phyloP scores from a whole-genome alignment of 2,329 filamentous ascomycete species.

The Fusarium nygamai region DNA sequence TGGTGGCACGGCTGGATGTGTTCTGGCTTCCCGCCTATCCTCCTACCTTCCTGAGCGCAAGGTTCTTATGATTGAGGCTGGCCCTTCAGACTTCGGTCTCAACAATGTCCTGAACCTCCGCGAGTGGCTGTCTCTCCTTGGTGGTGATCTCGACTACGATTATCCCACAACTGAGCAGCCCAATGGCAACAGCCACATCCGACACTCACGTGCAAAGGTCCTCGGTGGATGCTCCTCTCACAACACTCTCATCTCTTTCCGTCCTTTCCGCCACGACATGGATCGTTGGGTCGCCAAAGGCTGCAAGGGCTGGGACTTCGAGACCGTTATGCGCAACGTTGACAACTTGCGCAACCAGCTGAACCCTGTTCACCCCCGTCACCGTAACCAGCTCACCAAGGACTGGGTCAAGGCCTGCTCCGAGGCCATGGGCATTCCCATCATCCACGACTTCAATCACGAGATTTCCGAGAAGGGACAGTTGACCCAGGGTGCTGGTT shows the following conservation, averaged over 20 bases:
- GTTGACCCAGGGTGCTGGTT: conserved; percentile 81
- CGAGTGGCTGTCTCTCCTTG: conserved; percentile 86
- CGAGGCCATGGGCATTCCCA: conserved; percentile 79
- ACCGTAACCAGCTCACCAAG: conserved; percentile 90
- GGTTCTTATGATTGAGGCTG: conserved; percentile 86
- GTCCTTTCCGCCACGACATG: conserved; percentile 89
- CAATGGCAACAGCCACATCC: conserved; percentile 90
- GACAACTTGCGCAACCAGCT: conserved; percentile 91
- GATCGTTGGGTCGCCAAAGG: conserved; percentile 85
- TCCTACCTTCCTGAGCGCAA: conserved; percentile 86
- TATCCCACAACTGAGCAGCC: conserved; percentile 91
- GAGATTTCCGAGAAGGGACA: conserved; percentile 79
- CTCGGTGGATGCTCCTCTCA: conserved; percentile 92
- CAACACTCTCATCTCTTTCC: conserved; percentile 94
- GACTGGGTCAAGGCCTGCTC: conserved; percentile 90
- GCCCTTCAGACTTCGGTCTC: conserved; percentile 89
- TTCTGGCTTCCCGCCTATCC: conserved; percentile 81
- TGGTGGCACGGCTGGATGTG: conserved; percentile 87
- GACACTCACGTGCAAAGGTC: conserved; percentile 91
- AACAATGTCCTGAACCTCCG: conserved; percentile 87
- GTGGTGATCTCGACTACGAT: conserved; percentile 90
- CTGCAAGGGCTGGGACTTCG: conserved; percentile 87
- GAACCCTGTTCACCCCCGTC: conserved; percentile 84
- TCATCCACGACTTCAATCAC: conserved; percentile 87
- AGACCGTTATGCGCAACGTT: conserved; percentile 81